Percentiles rank a stretch among this genome's conserved stretches.
These are phyloP conservation scores for Closterium sp. DNA, from an alignment of 139 green algal species.

Conservation along the genomic window DNA sequence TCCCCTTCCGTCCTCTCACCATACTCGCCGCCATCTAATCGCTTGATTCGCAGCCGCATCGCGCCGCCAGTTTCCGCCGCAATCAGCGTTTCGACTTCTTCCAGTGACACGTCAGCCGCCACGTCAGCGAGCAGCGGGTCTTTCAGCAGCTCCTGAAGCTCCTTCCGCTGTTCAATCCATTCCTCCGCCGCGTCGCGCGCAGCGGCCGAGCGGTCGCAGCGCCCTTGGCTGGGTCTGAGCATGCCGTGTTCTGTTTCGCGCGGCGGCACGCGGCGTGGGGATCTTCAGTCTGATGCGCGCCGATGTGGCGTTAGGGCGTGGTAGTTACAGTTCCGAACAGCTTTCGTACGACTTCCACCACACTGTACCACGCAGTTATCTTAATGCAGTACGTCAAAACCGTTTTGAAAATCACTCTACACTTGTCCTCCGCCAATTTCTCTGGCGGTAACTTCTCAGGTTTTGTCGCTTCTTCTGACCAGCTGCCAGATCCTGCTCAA, in stretches of 20 bases:
- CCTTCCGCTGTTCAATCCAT: not conserved
- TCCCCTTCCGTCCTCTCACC: not conserved
- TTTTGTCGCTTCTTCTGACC: too few species aligned
- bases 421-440: too few species aligned
- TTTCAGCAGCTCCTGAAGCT: not conserved
- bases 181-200: not conserved
- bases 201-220: not conserved
- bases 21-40: not conserved
- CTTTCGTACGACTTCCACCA: too few species aligned
- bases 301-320: too few species aligned
- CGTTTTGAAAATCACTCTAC: too few species aligned
- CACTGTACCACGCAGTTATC: too few species aligned
- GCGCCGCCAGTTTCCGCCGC: not conserved
- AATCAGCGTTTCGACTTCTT: not conserved
- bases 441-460: too few species aligned
- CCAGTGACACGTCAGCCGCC: not conserved
- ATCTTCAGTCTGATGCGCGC: too few species aligned
- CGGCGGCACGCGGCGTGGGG: too few species aligned
- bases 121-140: slow-evolving; percentile 6
- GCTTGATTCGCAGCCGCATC: not conserved
- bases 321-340: too few species aligned
- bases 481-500: too few species aligned
- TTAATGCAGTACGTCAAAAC: too few species aligned
- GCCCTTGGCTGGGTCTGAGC: not conserved
- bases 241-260: not conserved